Base-by-base conservation (phyloP, 306 rosid species). In the Pterocarpus macrocarpus region DNA sequence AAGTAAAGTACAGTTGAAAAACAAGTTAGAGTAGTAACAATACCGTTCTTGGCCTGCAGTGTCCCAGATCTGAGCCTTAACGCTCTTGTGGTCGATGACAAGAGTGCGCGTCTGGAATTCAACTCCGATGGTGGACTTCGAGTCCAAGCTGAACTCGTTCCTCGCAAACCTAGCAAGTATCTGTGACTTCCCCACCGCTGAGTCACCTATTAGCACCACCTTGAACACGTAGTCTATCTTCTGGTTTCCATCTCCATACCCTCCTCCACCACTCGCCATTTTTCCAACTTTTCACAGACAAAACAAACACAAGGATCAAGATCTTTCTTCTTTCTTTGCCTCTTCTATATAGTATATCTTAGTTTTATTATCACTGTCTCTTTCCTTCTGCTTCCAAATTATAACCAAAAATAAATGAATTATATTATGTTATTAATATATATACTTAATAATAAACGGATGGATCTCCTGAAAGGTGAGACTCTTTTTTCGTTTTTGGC, bases 1-100 rank as follows among this genome's bases (percentile, higher is more conserved):
- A 34, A 10, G 39, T 2, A 62, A 30, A 61, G 13, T 2, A 64
- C 4, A 64, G 80, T 11, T 49, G 52, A 43, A 30, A 32, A 63
- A 69, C 13, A 16, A 70, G 45, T 15, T 41, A 78, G 57, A 56
- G 69, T 34, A 39, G 38, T 0, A 14, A 64, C 8, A 14, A 30
- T 80, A 95, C 99, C 98, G 89, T 84, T 95, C 99, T 92, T 95
- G 99, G 69, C 99, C 99, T 1, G 99, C 99, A 2, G 98, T 95
- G 88, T 95, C 99, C 99, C 99, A 95, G 99, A 95, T 95, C 99
- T 95, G 99, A 88, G 99, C 99, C 85, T 95, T 95, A 45, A 95
- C 92, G 75, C 90, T 93, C 96, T 95, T 95, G 81, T 88, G 97
- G 83, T 91, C 87, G 79, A 95, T 91, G 69, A 95, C 87, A 11